Evolutionary conservation across 106 monocot genomes (phyloP).

Genomic region (Amphibolis antarctica): DNA sequence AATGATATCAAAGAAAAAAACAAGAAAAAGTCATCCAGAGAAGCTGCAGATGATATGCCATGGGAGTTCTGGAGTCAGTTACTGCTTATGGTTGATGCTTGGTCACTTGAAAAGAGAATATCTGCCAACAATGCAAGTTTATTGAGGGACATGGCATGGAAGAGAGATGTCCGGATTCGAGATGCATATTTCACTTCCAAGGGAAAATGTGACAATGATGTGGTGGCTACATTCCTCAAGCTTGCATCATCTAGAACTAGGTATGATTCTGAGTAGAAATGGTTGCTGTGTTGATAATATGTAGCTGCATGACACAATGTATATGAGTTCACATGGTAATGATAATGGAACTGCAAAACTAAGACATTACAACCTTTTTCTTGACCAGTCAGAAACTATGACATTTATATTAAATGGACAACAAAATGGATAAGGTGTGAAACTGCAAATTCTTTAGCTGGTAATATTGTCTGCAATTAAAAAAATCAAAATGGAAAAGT

Average conservation of each 20-base stretch:
- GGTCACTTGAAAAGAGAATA: slow-evolving; percentile 90
- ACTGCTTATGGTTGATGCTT: slow-evolving; percentile 58
- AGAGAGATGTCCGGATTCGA: slow-evolving; percentile 46
- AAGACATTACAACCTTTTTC: too few species aligned
- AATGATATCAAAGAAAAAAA: slow-evolving; percentile 46
- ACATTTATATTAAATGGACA: too few species aligned
- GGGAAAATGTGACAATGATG: slow-evolving; percentile 41
- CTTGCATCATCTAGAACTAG: slow-evolving; percentile 32
- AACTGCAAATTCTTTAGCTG: too few species aligned
- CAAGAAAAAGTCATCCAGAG: slow-evolving; percentile 23
- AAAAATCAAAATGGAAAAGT: too few species aligned
- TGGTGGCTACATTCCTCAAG: slow-evolving; percentile 50
- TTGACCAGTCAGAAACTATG: too few species aligned
- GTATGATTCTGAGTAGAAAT: slow-evolving; percentile 16
- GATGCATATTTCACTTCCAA: slow-evolving; percentile 63
- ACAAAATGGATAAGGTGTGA: too few species aligned
- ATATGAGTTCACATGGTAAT: too few species aligned
- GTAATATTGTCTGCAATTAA: too few species aligned
- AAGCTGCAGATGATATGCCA: slow-evolving; percentile 41
- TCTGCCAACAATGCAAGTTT: slow-evolving; percentile 44
- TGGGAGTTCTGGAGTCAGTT: slow-evolving; percentile 74
- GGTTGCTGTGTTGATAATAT: background rate
- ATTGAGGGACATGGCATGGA: slow-evolving; percentile 73
- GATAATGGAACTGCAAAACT: too few species aligned
- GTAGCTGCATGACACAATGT: background rate